phyloP scores from a whole-genome alignment of 1,284 basidiomycete genomes.

The Xanthoconium separans region DNA sequence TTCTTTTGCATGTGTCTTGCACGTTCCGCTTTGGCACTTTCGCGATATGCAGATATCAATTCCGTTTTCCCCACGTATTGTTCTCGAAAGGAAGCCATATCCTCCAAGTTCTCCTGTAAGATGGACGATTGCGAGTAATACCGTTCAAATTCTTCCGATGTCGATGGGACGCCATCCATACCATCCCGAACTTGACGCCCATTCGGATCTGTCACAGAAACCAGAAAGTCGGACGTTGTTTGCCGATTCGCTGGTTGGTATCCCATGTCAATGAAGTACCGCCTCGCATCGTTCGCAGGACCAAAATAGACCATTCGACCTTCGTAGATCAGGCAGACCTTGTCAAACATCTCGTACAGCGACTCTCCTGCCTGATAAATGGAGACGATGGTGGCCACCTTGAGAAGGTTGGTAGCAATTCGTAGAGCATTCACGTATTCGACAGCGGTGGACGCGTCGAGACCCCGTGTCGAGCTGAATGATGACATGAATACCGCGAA shows the following conservation, averaged over 20 bases:
- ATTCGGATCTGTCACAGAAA: slow-evolving; percentile 57
- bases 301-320: slow-evolving; percentile 77
- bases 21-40: slow-evolving; percentile 52
- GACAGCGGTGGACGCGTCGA: slow-evolving; percentile 72
- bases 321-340: slow-evolving; percentile 67
- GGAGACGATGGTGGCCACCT: slow-evolving; percentile 57
- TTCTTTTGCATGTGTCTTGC: slow-evolving; percentile 39
- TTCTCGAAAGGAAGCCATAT: slow-evolving; percentile 38
- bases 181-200: slow-evolving; percentile 56
- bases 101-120: slow-evolving; percentile 31
- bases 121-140: slow-evolving; percentile 35
- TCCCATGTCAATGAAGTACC: slow-evolving; percentile 70
- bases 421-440: slow-evolving; percentile 64
- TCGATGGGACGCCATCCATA: slow-evolving; percentile 52
- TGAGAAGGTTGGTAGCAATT: slow-evolving; percentile 56
- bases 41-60: slow-evolving; percentile 41
- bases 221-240: slow-evolving; percentile 70
- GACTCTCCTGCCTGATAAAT: slow-evolving; percentile 70
- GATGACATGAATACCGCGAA: not conserved
- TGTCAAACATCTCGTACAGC: slow-evolving; percentile 61
- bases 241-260: slow-evolving; percentile 59
- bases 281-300: slow-evolving; percentile 53
- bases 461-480: slow-evolving; percentile 60
- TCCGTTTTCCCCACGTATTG: slow-evolving; percentile 39
- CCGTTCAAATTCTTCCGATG: slow-evolving; percentile 58